phyloP scores from a whole-genome alignment of 1,284 basidiomycete species.

The Malassezia sympodialis region DNA sequence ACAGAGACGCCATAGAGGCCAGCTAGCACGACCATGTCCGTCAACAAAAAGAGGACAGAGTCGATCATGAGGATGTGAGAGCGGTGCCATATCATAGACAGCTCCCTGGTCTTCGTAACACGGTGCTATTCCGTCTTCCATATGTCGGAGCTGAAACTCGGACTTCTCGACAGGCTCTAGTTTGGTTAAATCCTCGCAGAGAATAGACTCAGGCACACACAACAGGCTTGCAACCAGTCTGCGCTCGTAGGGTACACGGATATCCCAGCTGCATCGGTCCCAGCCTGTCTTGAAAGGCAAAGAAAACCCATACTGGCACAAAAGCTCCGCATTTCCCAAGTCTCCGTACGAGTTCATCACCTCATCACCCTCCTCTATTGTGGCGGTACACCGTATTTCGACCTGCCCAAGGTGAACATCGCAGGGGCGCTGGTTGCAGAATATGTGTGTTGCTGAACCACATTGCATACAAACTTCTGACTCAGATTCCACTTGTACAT shows the following conservation, averaged over 20 bases:
- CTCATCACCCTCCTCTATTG: conserved; percentile 16
- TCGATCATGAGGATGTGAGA: conserved; percentile 1
- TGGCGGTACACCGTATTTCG: conserved; percentile 24
- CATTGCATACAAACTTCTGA: conserved; percentile 36
- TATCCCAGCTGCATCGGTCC: conserved; percentile 30
- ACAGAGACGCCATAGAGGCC: conserved; percentile 8
- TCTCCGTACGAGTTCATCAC: conserved; percentile 37
- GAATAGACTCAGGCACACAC: background rate
- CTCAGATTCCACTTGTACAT: conserved; percentile 39
- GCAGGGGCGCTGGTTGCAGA: background rate
- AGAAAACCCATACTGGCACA: conserved; percentile 37
- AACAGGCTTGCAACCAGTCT: background rate
- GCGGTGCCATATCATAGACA: conserved; percentile 4
- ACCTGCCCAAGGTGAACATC: conserved; percentile 13
- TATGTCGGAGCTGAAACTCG: background rate
- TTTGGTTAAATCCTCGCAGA: background rate
- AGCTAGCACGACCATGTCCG: conserved; percentile 3
- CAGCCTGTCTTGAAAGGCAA: conserved; percentile 32
- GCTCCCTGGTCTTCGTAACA: background rate
- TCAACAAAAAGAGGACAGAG: conserved; percentile 12
- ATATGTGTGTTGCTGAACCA: conserved; percentile 13
- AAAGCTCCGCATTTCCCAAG: conserved; percentile 30
- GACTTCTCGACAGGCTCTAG: background rate
- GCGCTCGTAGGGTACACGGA: conserved; percentile 12
- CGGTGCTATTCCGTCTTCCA: conserved; percentile 1